phyloP scores from a whole-genome alignment of 805 yeast species.

The Blastobotrys terrestris region DNA sequence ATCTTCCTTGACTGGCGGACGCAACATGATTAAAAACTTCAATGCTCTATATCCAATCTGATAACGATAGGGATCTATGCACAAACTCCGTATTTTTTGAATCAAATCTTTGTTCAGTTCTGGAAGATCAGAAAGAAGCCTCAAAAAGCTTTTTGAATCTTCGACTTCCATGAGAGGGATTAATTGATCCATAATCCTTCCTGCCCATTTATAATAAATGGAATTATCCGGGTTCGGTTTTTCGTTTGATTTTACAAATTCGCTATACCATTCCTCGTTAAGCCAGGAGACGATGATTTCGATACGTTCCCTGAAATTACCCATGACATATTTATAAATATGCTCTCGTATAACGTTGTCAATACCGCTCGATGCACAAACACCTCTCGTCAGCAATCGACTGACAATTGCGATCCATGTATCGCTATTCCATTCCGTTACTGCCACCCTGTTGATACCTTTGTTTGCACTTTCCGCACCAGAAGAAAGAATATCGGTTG shows the following conservation, averaged over 20 bases:
- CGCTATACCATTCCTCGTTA: slow-evolving; percentile 88
- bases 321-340: slow-evolving; percentile 65
- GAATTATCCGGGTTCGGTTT: slow-evolving; percentile 22
- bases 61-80: slow-evolving; percentile 79
- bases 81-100: slow-evolving; percentile 58
- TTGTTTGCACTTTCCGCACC: slow-evolving; percentile 18
- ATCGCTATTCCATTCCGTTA: slow-evolving; percentile 53
- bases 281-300: slow-evolving; percentile 86
- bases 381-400: slow-evolving; percentile 79
- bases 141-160: slow-evolving; percentile 74
- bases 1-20: slow-evolving; percentile 69
- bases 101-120: slow-evolving; percentile 58
- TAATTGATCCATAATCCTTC: slow-evolving; percentile 64
- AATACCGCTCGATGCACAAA: slow-evolving; percentile 26
- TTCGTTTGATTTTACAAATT: slow-evolving; percentile 36
- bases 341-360: slow-evolving; percentile 55
- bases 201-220: slow-evolving; percentile 62
- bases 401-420: slow-evolving; percentile 74
- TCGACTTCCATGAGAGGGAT: slow-evolving; percentile 77
- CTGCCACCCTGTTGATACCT: slow-evolving; percentile 28
- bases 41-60: slow-evolving; percentile 77
- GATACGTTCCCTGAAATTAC: slow-evolving; percentile 62
- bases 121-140: slow-evolving; percentile 85
- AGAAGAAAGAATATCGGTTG: slow-evolving; percentile 10
- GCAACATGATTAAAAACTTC: slow-evolving; percentile 73